Evolutionary conservation across 495 filamentous ascomycete genomes (phyloP).

Genomic region (Aspergillus heteromorphus): DNA sequence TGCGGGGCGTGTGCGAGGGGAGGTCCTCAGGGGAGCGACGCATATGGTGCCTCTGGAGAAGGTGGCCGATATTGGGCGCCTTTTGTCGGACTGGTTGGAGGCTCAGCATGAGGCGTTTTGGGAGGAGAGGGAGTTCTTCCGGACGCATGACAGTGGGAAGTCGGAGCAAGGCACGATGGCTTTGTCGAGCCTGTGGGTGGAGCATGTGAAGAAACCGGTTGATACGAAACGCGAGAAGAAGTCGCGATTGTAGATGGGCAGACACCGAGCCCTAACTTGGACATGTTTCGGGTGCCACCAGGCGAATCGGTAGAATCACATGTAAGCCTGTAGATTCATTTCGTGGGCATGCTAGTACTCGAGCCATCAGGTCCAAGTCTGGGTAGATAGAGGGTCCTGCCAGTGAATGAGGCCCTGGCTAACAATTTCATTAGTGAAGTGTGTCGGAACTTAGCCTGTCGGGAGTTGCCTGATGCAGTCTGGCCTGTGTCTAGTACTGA

Average conservation of each 20-base stretch:
- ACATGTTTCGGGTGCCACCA: too few species aligned
- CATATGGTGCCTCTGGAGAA: constrained; percentile 14
- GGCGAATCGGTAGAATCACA: too few species aligned
- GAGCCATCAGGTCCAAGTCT: too few species aligned
- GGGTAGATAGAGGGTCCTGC: too few species aligned
- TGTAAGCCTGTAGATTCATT: too few species aligned
- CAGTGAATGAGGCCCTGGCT: too few species aligned
- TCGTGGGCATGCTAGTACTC: too few species aligned
- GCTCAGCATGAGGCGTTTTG: neutral
- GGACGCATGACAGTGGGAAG: neutral
- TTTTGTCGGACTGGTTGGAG: neutral
- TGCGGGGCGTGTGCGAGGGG: constrained; percentile 48
- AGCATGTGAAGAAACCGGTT: neutral
- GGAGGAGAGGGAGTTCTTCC: neutral
- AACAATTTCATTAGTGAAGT: too few species aligned
- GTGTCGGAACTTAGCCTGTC: too few species aligned
- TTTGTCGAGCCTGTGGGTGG: neutral
- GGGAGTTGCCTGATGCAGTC: too few species aligned
- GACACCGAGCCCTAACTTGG: too few species aligned
- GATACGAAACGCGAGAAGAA: neutral
- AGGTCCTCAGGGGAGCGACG: neutral
- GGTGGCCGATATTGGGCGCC: neutral
- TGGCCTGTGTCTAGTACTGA: too few species aligned
- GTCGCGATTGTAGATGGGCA: neutral
- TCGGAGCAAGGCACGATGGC: neutral